A percentile compares a stretch with the other conserved stretches of the same genome.
phyloP scores from a whole-genome alignment of 2,329 filamentous ascomycete genomes.

The Trichoderma aggressivum region DNA sequence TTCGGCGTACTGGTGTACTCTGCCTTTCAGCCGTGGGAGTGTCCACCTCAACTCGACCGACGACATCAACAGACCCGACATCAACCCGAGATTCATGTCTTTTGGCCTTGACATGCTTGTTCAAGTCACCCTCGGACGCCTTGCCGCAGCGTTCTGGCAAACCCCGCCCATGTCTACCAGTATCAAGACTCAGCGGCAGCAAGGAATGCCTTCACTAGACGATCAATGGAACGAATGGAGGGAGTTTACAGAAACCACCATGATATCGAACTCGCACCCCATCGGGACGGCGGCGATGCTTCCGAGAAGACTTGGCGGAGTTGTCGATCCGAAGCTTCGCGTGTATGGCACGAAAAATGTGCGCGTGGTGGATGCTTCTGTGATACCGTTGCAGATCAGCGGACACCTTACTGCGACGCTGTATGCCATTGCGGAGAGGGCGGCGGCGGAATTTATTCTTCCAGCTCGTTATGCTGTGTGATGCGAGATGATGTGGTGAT shows the following conservation, averaged over 20 bases:
- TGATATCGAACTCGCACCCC: slow-evolving; percentile 42
- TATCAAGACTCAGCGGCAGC: background rate
- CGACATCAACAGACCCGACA: slow-evolving; percentile 39
- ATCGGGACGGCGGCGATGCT: slow-evolving; percentile 50
- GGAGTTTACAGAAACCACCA: slow-evolving; percentile 8
- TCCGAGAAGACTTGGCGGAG: slow-evolving; percentile 42
- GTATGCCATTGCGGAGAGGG: slow-evolving; percentile 40
- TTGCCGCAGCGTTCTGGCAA: slow-evolving; percentile 32
- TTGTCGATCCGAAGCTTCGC: slow-evolving; percentile 41
- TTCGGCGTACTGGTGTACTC: slow-evolving; percentile 37
- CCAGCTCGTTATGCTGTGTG: background rate
- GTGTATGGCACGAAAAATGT: slow-evolving; percentile 45
- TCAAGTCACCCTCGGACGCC: slow-evolving; percentile 30
- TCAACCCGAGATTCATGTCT: slow-evolving; percentile 27
- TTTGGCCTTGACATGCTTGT: slow-evolving; percentile 55
- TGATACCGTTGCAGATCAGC: slow-evolving; percentile 43
- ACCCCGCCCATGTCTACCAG: slow-evolving; percentile 25
- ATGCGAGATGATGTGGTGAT: background rate
- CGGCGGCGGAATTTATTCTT: slow-evolving; percentile 31
- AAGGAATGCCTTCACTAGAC: slow-evolving; percentile 1
- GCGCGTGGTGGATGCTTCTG: slow-evolving; percentile 44
- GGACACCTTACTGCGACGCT: slow-evolving; percentile 33
- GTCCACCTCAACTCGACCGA: slow-evolving; percentile 52
- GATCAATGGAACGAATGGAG: slow-evolving; percentile 21
- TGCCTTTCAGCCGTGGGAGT: slow-evolving; percentile 55